These are phyloP conservation scores for Sparassis latifolia DNA, from an alignment of 1,284 basidiomycete species.

Conservation along the genomic window DNA sequence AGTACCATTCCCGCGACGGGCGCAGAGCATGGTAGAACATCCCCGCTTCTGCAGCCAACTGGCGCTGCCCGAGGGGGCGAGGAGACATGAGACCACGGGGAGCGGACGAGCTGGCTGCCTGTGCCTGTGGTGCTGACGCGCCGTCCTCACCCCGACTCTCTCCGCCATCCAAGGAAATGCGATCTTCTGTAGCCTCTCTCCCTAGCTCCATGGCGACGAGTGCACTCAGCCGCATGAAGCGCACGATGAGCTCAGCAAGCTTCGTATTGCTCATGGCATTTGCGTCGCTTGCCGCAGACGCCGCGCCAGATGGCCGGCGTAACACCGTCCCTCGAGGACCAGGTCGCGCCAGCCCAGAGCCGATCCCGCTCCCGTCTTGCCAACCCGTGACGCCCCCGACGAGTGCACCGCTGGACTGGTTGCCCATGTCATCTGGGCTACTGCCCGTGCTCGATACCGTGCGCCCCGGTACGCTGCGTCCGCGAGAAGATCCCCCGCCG, in stretches of 20 bases:
- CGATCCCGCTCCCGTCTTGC: slow-evolving; percentile 65
- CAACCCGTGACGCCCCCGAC: slow-evolving; percentile 59
- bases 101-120: background rate
- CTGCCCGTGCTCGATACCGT: slow-evolving; percentile 18
- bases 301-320: slow-evolving; percentile 33
- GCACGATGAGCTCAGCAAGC: slow-evolving; percentile 59
- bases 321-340: slow-evolving; percentile 48
- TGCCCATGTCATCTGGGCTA: slow-evolving; percentile 17
- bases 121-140: background rate
- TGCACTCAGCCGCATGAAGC: slow-evolving; percentile 70
- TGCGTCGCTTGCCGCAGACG: slow-evolving; percentile 14
- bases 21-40: slow-evolving; percentile 44
- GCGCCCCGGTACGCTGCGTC: slow-evolving; percentile 14
- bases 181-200: slow-evolving; percentile 40
- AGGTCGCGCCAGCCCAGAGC: slow-evolving; percentile 54
- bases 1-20: slow-evolving; percentile 75
- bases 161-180: slow-evolving; percentile 27
- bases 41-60: slow-evolving; percentile 13
- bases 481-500: slow-evolving; percentile 11
- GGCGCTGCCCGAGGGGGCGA: slow-evolving; percentile 15
- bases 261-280: slow-evolving; percentile 49
- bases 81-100: slow-evolving; percentile 21
- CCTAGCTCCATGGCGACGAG: slow-evolving; percentile 69
- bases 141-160: slow-evolving; percentile 25
- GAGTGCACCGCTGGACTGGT: slow-evolving; percentile 12